Conservation (phyloP, 179 eudicot species). For the Drosera spatulata region DNA sequence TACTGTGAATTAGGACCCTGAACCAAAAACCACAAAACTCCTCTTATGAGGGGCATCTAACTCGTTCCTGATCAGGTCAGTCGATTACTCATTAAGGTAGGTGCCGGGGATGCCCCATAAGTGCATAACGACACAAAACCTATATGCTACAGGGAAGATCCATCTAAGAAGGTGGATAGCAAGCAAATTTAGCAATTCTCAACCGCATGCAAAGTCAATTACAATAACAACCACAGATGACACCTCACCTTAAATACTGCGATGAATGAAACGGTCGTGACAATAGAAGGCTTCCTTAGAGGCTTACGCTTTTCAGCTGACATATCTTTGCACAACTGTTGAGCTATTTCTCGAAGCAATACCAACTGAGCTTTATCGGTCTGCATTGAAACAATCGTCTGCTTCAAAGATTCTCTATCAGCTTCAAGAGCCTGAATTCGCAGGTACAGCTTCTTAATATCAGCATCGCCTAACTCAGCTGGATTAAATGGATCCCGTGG, state of each 20-base stretch:
- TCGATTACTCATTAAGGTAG: too few relatives aligned
- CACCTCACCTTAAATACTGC: constrained; percentile 56
- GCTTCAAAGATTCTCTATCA: constrained; percentile 88
- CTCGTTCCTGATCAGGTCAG: too few relatives aligned
- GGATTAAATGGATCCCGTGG: constrained; percentile 34
- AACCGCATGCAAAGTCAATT: background rate
- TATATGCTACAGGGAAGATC: background rate
- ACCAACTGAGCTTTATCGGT: constrained; percentile 87
- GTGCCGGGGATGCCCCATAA: too few relatives aligned
- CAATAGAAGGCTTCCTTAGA: constrained; percentile 34
- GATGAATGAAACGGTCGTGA: constrained; percentile 30
- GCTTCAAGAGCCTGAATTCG: constrained; percentile 95
- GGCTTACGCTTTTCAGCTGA: constrained; percentile 42
- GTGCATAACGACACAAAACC: background rate
- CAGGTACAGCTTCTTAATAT: constrained; percentile 56
- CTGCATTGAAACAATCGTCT: constrained; percentile 65
- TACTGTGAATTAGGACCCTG: too few relatives aligned
- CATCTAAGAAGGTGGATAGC: background rate
- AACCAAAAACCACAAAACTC: too few relatives aligned
- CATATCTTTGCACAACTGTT: constrained; percentile 77
- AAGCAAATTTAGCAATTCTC: background rate
- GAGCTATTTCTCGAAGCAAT: constrained; percentile 77
- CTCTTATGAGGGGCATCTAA: too few relatives aligned
- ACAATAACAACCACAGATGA: background rate
- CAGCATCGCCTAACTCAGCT: constrained; percentile 50